A percentile compares a stretch with the other conserved stretches of the same genome.
These are phyloP conservation scores for Pseudotsuga menziesii DNA, from an alignment of 75 land plant species.

Conservation along the genomic window DNA sequence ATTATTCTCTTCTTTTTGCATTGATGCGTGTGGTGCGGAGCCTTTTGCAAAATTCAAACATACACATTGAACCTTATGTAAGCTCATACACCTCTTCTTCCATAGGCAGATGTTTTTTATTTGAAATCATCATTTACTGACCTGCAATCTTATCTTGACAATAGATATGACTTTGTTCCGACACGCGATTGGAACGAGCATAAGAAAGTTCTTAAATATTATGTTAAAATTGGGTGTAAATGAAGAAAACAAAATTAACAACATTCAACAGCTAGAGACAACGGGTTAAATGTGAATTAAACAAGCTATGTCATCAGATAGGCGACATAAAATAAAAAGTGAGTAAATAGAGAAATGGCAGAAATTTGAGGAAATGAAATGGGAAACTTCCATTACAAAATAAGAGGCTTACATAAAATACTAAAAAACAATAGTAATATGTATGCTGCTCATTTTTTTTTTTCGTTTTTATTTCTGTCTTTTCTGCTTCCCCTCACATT, in stretches of 20 bases:
- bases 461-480: no score
- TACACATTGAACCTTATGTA: constrained; percentile 94
- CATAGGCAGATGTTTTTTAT: neutral
- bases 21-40: constrained; percentile 78
- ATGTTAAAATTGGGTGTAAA: neutral
- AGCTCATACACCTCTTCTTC: constrained; percentile 20
- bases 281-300: neutral
- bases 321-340: neutral
- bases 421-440: no score
- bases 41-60: constrained; percentile 79
- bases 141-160: neutral
- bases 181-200: no score
- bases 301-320: neutral
- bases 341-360: no score
- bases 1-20: constrained; percentile 71
- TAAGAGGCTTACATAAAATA: no score
- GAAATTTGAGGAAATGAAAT: no score
- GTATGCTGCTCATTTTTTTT: no score
- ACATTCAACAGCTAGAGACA: neutral
- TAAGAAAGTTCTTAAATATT: neutral
- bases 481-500: no score
- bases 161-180: neutral
- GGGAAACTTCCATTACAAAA: no score
- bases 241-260: neutral
- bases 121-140: neutral